phyloP scores from a whole-genome alignment of 2,329 filamentous ascomycete species.

The Curvularia verruculosa region DNA sequence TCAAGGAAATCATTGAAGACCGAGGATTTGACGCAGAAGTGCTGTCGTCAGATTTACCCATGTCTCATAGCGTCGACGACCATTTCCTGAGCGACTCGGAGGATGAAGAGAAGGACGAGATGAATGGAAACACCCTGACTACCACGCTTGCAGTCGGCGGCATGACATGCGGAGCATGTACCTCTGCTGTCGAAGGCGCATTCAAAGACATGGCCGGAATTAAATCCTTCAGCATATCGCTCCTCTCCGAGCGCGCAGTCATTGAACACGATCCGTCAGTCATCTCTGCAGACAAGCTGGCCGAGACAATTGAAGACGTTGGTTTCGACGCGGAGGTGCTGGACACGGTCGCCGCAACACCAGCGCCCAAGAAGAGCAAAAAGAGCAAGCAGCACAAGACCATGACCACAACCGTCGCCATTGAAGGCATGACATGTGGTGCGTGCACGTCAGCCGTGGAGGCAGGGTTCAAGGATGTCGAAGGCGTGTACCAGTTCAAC shows the following conservation, averaged over 20 bases:
- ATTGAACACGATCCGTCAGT: slow-evolving; percentile 74
- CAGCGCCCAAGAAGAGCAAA: slow-evolving; percentile 42
- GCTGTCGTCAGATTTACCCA: slow-evolving; percentile 78
- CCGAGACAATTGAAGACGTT: slow-evolving; percentile 67
- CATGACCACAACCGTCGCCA: slow-evolving; percentile 80
- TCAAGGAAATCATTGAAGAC: slow-evolving; percentile 88
- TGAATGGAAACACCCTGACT: slow-evolving; percentile 54
- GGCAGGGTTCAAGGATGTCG: slow-evolving; percentile 75
- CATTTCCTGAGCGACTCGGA: slow-evolving; percentile 47
- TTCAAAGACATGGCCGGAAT: slow-evolving; percentile 78
- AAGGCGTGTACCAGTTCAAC: slow-evolving; percentile 86
- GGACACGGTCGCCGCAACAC: slow-evolving; percentile 65
- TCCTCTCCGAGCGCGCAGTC: slow-evolving; percentile 84
- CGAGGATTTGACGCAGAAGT: slow-evolving; percentile 89
- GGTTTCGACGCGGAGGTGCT: slow-evolving; percentile 83
- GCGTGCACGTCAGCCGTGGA: slow-evolving; percentile 94
- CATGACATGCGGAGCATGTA: slow-evolving; percentile 92
- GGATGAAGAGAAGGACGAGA: slow-evolving; percentile 39
- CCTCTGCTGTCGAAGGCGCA: slow-evolving; percentile 80
- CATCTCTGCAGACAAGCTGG: slow-evolving; percentile 60
- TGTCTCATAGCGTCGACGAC: slow-evolving; percentile 50
- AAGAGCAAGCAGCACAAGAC: slow-evolving; percentile 52
- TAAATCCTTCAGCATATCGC: slow-evolving; percentile 77
- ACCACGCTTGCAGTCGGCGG: slow-evolving; percentile 82
- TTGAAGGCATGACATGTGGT: slow-evolving; percentile 97